Evolutionary conservation across 2,329 filamentous ascomycete species (phyloP).

Genomic region (Penicillium corylophilum): DNA sequence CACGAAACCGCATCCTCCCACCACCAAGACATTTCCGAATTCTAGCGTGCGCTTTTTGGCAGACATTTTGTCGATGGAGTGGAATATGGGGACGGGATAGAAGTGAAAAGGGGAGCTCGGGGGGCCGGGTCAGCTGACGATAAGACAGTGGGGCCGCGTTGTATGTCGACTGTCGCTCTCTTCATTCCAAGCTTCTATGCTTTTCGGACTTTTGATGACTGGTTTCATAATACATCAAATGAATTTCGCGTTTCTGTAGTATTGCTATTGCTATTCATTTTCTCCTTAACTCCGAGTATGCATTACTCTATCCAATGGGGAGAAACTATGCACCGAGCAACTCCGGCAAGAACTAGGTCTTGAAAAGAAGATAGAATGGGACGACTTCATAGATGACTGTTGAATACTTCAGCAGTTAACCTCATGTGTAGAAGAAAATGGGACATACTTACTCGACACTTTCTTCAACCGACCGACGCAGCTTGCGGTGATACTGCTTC

Average conservation of each 20-base stretch:
- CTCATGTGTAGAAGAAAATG: too few relatives aligned
- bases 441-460: conserved; percentile 30
- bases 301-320: neutral
- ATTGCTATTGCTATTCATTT: neutral
- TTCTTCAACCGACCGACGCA: conserved; percentile 70
- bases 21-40: conserved; percentile 71
- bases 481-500: conserved; percentile 77
- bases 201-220: neutral
- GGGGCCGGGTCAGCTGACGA: conserved; percentile 19
- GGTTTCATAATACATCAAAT: neutral
- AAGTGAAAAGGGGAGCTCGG: conserved; percentile 19
- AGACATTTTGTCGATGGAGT: conserved; percentile 26
- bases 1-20: conserved; percentile 81
- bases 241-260: neutral
- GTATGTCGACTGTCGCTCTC: neutral
- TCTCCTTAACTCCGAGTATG: neutral
- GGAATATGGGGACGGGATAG: neutral
- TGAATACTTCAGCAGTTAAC: neutral
- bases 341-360: neutral
- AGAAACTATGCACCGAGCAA: neutral
- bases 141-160: conserved; percentile 8
- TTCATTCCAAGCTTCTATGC: neutral
- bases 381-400: neutral
- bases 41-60: conserved; percentile 34
- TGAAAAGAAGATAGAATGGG: neutral